Evolutionary conservation across 139 green algal genomes (phyloP), one percentile per base, ranked within the genome.

Genomic region (Diplosphaera chodatii): DNA sequence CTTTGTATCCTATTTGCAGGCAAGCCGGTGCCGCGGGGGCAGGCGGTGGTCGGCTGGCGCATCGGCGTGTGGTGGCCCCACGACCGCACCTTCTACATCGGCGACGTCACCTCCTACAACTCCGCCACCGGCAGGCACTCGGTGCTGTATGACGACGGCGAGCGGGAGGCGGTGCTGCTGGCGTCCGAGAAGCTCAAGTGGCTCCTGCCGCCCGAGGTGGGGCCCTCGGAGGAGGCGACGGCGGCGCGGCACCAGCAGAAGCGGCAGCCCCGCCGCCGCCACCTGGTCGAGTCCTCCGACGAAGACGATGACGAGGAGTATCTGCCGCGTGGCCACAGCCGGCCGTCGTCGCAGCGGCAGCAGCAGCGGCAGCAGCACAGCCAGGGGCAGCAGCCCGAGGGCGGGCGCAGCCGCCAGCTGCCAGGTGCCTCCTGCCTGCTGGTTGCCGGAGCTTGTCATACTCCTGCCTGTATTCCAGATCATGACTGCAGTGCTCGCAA

Each of bases 11-110:
- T n/a, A n/a, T n/a, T n/a, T 48, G 30, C 76, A 82, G 80, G 70
- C 28, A 59, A 74, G 37, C 22, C 32, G 3, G 62, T 67, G 20
- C 84, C 84, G 18, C 66, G 78, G 30, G 86, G 81, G 1, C 33
- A 41, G 30, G 73, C 62, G 16, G 88, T 84, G 0, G 59, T 92
- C 27, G 86, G 88, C 40, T 94, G 88, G 88, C 81, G 84, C 5
- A 70, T 94, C 6, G 80, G 66, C 5, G 86, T 94, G 18, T 92
- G 84, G 70, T 91, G 85, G 81, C 67, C 73, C 3, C 77, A 86
- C 20, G 86, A 92, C 29, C 40, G 55, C 15, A 63, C 41, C 32
- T 83, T 93, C 63, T 83, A 78, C 28, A 31, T 68, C 15, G 83
- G 79, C 1, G 76, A 83, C 64, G 34, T 90, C 5, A 69, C 72